Evolutionary conservation across 176 grass and related monocot species (phyloP).

Genomic region (Phoenix roebelenii): DNA sequence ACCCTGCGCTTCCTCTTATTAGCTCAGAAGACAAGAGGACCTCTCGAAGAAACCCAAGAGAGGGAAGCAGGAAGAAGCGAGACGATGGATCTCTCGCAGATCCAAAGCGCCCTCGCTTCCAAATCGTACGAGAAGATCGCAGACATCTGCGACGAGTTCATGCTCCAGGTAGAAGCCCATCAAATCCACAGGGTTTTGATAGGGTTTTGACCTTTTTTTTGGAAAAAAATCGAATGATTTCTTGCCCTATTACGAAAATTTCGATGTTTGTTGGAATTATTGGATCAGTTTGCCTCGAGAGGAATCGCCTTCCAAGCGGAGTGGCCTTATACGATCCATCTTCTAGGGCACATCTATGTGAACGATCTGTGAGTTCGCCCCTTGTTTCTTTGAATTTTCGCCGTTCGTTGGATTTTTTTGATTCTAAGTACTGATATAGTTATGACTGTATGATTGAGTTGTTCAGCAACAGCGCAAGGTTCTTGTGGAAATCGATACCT

Average conservation of each 20-base stretch:
- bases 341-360: slow-evolving; percentile 61
- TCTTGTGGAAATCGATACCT: slow-evolving; percentile 71
- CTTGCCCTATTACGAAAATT: too few species aligned
- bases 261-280: too few species aligned
- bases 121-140: slow-evolving; percentile 41
- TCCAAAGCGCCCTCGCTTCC: slow-evolving; percentile 43
- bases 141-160: slow-evolving; percentile 57
- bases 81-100: slow-evolving; percentile 54
- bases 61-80: too few species aligned
- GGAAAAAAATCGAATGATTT: neutral
- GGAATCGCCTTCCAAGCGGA: slow-evolving; percentile 44
- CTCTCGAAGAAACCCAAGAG: too few species aligned
- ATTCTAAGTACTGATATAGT: neutral
- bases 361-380: slow-evolving; percentile 46
- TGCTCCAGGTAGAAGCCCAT: slow-evolving; percentile 39
- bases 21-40: too few species aligned
- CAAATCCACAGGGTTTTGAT: neutral
- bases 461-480: slow-evolving; percentile 76
- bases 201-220: slow-evolving; percentile 14
- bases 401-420: neutral
- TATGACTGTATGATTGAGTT: neutral
- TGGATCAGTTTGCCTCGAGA: slow-evolving; percentile 40
- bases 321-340: slow-evolving; percentile 88
- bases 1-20: too few species aligned
- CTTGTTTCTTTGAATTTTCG: neutral